Evolutionary conservation across 257 asterid genomes (phyloP), one percentile per base, ranked within the genome.

Genomic region (Nyctanthes arbortristis): DNA sequence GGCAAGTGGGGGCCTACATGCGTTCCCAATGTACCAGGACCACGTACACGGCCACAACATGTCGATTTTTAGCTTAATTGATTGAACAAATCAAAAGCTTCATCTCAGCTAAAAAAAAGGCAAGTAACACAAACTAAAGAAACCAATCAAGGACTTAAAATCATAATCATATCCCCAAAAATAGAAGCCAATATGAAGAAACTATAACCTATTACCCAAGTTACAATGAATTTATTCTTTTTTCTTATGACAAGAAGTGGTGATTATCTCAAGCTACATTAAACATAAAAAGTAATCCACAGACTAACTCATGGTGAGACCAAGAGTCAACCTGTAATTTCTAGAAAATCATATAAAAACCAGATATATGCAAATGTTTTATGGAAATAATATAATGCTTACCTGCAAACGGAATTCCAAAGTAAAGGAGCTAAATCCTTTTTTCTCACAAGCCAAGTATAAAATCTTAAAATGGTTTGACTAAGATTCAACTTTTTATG

Each of bases 321-420:
- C 31, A 54, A 45, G 32, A 55, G 35, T 45, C 24, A 49, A 57
- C 73, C 60, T 22, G 6, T 34, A 71, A 52, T 71, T 34, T 55
- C 66, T 52, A 29, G 61, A 13, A 20, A 24, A 61, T 28, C 47
- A 14, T 4, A 30, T 16, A 47, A 36, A 70, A 59, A 31, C 7
- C 28, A 4, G 22, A 62, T 10, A 32, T 31, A 29, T n/a, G 59
- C 43, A 7, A 10, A 56, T 24, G 32, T 31, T 0, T 2, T 8
- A 1, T 11, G 40, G 33, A 22, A 27, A 54, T 12, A 34, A 24
- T 65, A 16, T 14, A 61, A 7, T 27, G 63, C 78, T 62, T 82
- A 93, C 99, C 96, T 93, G 96, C 75, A 93, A 81, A 74, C 87
- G 56, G 99, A 88, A 75, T 94, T 84, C 97, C 99, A 94, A 30